These are phyloP conservation scores for Triangularia setosa DNA, from an alignment of 2,329 filamentous ascomycete genomes.

Conservation along the genomic window DNA sequence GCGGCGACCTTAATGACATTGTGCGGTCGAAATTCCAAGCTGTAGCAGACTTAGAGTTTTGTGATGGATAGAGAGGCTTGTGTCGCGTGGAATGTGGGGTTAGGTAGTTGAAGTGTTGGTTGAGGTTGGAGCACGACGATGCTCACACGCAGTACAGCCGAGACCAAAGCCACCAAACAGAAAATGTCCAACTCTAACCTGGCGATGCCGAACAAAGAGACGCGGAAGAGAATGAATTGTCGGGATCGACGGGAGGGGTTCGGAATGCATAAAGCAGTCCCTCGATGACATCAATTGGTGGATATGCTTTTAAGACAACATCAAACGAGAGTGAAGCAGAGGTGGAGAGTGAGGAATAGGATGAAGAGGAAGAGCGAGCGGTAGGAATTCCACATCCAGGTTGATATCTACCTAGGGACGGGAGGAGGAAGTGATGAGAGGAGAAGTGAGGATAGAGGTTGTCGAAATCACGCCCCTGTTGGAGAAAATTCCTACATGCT, in stretches of 20 bases:
- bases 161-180: not conserved
- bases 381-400: constrained; percentile 5
- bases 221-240: not conserved
- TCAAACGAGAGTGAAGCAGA: constrained; percentile 13
- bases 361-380: not conserved
- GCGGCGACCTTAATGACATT: constrained; percentile 29
- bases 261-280: constrained; percentile 3
- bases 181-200: not conserved
- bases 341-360: not conserved
- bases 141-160: not conserved
- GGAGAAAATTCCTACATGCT: not conserved
- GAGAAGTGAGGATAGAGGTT: not conserved
- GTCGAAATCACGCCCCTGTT: not conserved
- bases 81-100: not conserved
- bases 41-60: not conserved
- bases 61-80: not conserved
- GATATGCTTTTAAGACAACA: not conserved
- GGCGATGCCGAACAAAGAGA: not conserved
- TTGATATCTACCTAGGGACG: not conserved
- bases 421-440: not conserved
- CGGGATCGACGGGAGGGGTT: not conserved
- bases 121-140: not conserved
- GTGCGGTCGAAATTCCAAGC: not conserved
- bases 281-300: constrained; percentile 12
- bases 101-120: not conserved